phyloP scores from a whole-genome alignment of 2,329 filamentous ascomycete species.

The Sporothrix pseudoabietina region DNA sequence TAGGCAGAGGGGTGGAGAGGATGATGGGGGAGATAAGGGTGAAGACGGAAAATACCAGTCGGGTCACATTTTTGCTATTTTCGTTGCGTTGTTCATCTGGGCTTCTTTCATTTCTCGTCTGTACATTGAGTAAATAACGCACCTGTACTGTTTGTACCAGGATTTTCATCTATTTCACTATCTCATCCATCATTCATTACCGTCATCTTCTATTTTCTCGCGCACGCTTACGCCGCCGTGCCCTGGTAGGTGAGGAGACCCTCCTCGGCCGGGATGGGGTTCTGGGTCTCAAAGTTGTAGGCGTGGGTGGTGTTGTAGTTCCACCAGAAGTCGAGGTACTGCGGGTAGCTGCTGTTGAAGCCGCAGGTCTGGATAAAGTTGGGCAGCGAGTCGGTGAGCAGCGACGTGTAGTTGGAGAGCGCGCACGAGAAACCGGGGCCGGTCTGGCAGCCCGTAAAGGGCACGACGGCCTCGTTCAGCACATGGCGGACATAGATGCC shows the following conservation, averaged over 20 bases:
- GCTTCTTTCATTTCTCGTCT: background rate
- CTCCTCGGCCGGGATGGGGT: slow-evolving; percentile 29
- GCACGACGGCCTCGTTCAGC: slow-evolving; percentile 66
- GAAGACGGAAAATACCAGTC: background rate
- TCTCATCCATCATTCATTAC: no score
- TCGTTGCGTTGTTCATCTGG: background rate
- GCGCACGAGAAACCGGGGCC: slow-evolving; percentile 59
- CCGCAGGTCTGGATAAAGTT: slow-evolving; percentile 32
- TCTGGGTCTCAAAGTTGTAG: slow-evolving; percentile 28
- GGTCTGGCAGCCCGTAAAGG: slow-evolving; percentile 55
- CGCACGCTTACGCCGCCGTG: slow-evolving; percentile 8
- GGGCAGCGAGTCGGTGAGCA: slow-evolving; percentile 42
- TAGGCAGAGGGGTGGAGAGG: background rate
- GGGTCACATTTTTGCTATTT: background rate
- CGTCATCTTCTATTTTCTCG: no score
- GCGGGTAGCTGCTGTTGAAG: slow-evolving; percentile 30
- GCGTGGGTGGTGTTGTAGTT: slow-evolving; percentile 32
- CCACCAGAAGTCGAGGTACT: slow-evolving; percentile 34
- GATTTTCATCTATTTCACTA: no score
- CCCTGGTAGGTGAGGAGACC: slow-evolving; percentile 28
- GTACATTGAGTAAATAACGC: background rate
- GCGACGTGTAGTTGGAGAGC: slow-evolving; percentile 49
- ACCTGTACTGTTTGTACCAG: no score
- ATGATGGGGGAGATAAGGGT: background rate
- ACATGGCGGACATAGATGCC: slow-evolving; percentile 56